A percentile compares a stretch with the other conserved stretches of the same genome.
phyloP scores from a whole-genome alignment of 257 asterid species.

The Nicotiana attenuata region DNA sequence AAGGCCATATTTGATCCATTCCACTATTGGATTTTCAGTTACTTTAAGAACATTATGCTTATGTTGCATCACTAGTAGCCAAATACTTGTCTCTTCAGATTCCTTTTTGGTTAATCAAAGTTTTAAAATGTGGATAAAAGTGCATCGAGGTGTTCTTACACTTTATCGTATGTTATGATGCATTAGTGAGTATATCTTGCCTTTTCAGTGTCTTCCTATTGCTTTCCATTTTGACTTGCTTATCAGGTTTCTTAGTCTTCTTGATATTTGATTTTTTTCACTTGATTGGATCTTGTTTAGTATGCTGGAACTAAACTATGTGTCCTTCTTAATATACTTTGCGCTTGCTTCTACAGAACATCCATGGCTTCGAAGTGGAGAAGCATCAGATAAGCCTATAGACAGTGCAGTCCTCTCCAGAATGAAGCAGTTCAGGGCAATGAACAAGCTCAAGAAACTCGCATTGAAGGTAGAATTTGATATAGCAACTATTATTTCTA shows the following conservation, averaged over 20 bases:
- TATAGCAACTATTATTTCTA: background rate
- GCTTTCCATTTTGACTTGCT: background rate
- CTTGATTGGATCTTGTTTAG: background rate
- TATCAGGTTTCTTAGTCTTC: background rate
- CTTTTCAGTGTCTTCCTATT: background rate
- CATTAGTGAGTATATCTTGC: background rate
- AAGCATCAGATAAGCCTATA: constrained; percentile 68
- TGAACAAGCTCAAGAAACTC: constrained; percentile 78
- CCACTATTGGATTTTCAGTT: background rate
- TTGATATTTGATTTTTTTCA: background rate
- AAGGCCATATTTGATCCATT: background rate
- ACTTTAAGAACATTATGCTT: background rate
- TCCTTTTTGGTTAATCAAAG: background rate
- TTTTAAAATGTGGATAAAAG: background rate
- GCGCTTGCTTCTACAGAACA: constrained; percentile 39
- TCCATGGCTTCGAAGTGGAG: constrained; percentile 68
- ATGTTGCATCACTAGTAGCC: background rate
- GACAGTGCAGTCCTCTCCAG: constrained; percentile 81
- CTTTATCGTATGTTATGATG: background rate
- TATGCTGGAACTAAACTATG: background rate
- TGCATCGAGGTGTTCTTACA: background rate
- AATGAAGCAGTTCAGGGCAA: constrained; percentile 86
- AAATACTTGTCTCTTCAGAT: background rate
- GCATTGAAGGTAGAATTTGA: constrained; percentile 50
- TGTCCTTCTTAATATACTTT: background rate